Base-by-base conservation (phyloP, 345 rosid genomes). In the Hypericum perforatum region DNA sequence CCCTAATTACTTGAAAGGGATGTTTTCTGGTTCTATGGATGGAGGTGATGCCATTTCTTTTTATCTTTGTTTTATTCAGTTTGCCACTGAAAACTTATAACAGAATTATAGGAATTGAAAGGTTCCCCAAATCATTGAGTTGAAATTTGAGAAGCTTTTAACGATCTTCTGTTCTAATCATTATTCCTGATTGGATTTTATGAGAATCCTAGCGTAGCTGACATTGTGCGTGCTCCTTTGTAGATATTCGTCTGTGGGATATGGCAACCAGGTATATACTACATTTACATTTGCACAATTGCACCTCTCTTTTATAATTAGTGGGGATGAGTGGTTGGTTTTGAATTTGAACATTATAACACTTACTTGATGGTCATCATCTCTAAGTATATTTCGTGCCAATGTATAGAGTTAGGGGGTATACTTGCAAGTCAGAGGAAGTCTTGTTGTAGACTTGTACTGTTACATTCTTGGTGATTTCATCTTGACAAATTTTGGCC, bases 241-340 rank as follows among this genome's bases (percentile, higher is more conserved):
- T 84, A 92, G 98, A 92, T 82, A 83, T 88, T 62, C 94, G 94
- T 37, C 85, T 92, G 43, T 92, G 98, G 95, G 98, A 88, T 70
- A 64, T 92, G 5, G 92, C 94, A 64, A 67, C 88, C 54, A 83
- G 94, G 98, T 88, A 68, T 59, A 55, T 14, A 44, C 16, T 12
- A 13, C 16, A 7, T 6, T 2, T 9, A 0, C 7, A 6, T 46
- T 13, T 22, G 12, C n/a, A 6, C 49, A n/a, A 45, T 13, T 46
- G 8, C 13, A 13, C 16, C 13, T 29, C 5, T 46, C 7, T 13
- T 11, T 12, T 46, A 7, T 16, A 46, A 46, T 7, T 8, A 6
- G 9, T 7, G 49, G 14, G 2, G 32, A 22, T 1, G 32, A 22
- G 1, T 1, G 32, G 32, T 22, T 22, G 4, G 2, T 22, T 22